A percentile compares a stretch with the other conserved stretches of the same genome.
phyloP scores from a whole-genome alignment of 164 flowering plant genomes.

The Amborella trichopoda region DNA sequence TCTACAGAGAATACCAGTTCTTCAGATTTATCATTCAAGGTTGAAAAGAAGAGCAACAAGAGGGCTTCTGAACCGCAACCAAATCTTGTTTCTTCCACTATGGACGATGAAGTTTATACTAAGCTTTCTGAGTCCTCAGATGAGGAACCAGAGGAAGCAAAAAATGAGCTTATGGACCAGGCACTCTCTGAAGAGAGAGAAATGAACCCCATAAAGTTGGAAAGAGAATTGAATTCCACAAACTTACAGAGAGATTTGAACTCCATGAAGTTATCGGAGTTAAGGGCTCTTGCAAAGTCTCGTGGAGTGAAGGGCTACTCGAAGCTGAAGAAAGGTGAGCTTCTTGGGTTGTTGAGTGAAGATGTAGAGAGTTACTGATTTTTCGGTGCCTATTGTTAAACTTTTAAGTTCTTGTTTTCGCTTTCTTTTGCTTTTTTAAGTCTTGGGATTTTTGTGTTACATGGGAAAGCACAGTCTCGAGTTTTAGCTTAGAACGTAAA shows the following conservation, averaged over 20 bases:
- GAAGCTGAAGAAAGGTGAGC: conserved; percentile 73
- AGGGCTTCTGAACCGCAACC: conserved; percentile 11
- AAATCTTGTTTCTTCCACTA: conserved; percentile 13
- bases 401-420: no score
- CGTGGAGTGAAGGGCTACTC: conserved; percentile 83
- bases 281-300: conserved; percentile 70
- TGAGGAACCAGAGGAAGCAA: conserved; percentile 2
- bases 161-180: conserved; percentile 2
- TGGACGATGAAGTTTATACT: conserved; percentile 12
- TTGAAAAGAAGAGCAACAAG: conserved; percentile 18
- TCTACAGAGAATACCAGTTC: conserved; percentile 17
- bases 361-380: no score
- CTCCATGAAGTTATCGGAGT: conserved; percentile 52
- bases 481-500: no score
- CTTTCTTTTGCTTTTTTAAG: no score
- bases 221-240: no score
- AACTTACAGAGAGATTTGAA: conserved; percentile 42
- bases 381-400: no score
- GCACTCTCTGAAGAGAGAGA: no score
- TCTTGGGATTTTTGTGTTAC: no score
- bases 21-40: conserved; percentile 11
- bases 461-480: no score
- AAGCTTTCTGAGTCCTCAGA: conserved; percentile 15
- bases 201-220: no score
- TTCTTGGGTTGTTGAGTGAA: conserved; percentile 43